Evolutionary conservation across 495 filamentous ascomycete genomes (phyloP), one percentile per base, ranked within the genome.

Genomic region (Penicillium lividum): DNA sequence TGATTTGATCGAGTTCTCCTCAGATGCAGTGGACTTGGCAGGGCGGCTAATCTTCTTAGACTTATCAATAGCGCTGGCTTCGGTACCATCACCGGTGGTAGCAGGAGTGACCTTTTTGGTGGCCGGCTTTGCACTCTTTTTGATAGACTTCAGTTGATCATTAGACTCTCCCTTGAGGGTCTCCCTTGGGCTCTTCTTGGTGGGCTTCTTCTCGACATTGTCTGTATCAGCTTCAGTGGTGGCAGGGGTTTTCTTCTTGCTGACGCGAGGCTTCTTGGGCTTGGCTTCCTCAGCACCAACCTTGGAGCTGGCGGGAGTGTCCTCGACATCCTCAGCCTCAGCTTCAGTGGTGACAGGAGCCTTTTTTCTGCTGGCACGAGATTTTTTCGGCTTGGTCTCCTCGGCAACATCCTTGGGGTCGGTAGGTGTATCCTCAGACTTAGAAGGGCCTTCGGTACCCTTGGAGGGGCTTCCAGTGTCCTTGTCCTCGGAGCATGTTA

Each of bases 11-110:
- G 65, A 54, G 15, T 63, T 69, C n/a, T 62, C 50, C 30, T 70
- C 62, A 25, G 58, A 58, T 34, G 61, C 40, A 31, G 51, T 64
- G 33, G 62, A 63, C 58, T 77, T 76, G 56, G 67, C 53, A 62
- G 69, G 52, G 61, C 75, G 68, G 57, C 73, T 64, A 56, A 78
- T 72, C 40, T 42, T 16, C 54, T 60, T 51, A 22, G 48, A 11
- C 58, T 61, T 7, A 16, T 48, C 10, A 25, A 8, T 25, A 28
- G 54, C 51, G 15, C 40, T 31, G 3, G 16, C 18, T 5, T 57
- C 60, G 8, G 29, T 22, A 22, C 22, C 43, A 47, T 48, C 33
- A 1, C 36, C 54, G 30, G 42, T 44, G 7, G 44, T 11, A 36
- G 28, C 44, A 11, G 29, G 18, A 47, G 55, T 5, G 30, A 29